Evolutionary conservation across 2,329 filamentous ascomycete species (phyloP).

Genomic region (Rachicladosporium sp.): DNA sequence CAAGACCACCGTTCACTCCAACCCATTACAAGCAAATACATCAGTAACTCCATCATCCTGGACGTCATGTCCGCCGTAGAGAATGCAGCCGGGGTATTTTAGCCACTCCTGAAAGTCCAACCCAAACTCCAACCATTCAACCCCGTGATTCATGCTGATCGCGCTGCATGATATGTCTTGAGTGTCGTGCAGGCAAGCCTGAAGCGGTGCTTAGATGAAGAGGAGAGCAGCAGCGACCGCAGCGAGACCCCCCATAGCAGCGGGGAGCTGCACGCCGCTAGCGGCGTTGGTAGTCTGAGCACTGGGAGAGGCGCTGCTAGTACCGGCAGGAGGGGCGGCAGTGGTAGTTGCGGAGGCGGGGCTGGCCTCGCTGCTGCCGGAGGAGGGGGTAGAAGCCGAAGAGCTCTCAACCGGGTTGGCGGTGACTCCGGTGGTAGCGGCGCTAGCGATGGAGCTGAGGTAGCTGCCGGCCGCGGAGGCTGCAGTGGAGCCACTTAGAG

Average conservation of each 20-base stretch:
- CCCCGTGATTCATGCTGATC: slow-evolving; percentile 1
- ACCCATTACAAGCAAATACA: slow-evolving; percentile 4
- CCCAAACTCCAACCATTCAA: slow-evolving; percentile 1
- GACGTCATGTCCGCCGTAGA: slow-evolving; percentile 4
- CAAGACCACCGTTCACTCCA: slow-evolving; percentile 4
- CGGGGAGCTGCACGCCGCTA: slow-evolving; percentile 8
- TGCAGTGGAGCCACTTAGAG: too few species aligned
- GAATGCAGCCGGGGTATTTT: slow-evolving; percentile 4
- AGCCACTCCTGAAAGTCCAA: slow-evolving; percentile 3
- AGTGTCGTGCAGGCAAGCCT: background rate
- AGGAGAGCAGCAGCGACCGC: slow-evolving; percentile 12
- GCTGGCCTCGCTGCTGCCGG: slow-evolving; percentile 6
- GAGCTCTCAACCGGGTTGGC: background rate
- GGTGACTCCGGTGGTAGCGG: too few species aligned
- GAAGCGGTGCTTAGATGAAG: slow-evolving; percentile 9
- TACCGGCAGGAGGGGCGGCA: slow-evolving; percentile 7
- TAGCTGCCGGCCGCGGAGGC: too few species aligned
- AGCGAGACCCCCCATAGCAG: slow-evolving; percentile 10
- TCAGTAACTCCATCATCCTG: slow-evolving; percentile 1
- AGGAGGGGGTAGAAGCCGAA: background rate
- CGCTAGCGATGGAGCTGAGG: too few species aligned
- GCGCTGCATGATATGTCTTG: background rate
- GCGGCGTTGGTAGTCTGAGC: slow-evolving; percentile 9
- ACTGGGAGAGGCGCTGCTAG: too few species aligned
- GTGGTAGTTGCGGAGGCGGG: slow-evolving; percentile 8